Conservation (phyloP, 1,284 basidiomycete genomes). For the Lignosus rhinocerotis region DNA sequence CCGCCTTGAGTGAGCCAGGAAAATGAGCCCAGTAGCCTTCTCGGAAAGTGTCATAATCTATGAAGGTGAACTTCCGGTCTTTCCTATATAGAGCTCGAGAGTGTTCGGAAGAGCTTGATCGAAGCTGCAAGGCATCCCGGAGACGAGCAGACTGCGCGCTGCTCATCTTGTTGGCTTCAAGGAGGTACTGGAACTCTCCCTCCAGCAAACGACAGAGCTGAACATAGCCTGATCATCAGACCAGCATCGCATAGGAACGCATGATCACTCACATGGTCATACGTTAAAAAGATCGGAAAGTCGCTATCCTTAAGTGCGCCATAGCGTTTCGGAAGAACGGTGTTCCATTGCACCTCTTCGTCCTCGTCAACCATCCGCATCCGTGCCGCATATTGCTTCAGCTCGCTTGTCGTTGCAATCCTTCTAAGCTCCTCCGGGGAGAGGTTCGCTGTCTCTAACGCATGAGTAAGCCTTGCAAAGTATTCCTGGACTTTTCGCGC, state of each 20-base stretch:
- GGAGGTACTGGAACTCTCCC: conserved; percentile 5
- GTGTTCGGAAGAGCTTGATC: not conserved
- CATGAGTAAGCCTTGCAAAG: conserved; percentile 52
- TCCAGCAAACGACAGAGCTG: conserved; percentile 12
- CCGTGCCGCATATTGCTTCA: conserved; percentile 33
- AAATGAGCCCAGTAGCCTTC: conserved; percentile 65
- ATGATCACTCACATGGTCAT: conserved; percentile 47
- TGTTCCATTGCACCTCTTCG: conserved; percentile 44
- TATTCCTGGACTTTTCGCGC: conserved; percentile 66
- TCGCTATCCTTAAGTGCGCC: conserved; percentile 57
- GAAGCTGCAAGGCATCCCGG: not conserved
- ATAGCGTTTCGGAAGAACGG: conserved; percentile 52
- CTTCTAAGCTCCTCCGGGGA: conserved; percentile 39
- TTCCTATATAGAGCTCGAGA: not conserved
- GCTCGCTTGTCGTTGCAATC: conserved; percentile 22
- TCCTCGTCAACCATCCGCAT: conserved; percentile 47
- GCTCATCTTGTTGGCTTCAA: not conserved
- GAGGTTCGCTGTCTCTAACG: conserved; percentile 38
- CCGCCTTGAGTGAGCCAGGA: conserved; percentile 51
- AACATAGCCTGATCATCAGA: no score
- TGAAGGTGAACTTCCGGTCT: conserved; percentile 18
- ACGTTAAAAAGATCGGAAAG: conserved; percentile 72
- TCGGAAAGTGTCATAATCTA: conserved; percentile 54
- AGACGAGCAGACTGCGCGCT: not conserved
- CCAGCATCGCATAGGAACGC: not conserved